Percentiles rank a stretch among this genome's conserved stretches.
These are phyloP conservation scores for Fusarium equiseti DNA, from an alignment of 2,329 filamentous ascomycete species.

Conservation along the genomic window DNA sequence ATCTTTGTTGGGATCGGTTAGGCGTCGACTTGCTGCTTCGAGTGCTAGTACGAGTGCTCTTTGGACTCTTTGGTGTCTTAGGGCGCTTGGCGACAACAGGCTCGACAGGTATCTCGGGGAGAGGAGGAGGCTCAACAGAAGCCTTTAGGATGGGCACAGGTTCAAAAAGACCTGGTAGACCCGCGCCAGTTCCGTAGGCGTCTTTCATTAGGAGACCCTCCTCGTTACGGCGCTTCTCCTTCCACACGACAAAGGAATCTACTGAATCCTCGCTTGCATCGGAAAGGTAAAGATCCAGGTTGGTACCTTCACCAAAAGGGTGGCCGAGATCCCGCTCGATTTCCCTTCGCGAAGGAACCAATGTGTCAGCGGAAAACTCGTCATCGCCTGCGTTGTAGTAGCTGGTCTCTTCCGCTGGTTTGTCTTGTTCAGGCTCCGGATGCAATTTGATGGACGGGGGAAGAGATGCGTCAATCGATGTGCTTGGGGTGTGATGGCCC, in stretches of 20 bases:
- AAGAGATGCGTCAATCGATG: constrained; percentile 56
- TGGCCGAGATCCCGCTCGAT: constrained; percentile 16
- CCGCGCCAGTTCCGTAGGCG: constrained; percentile 41
- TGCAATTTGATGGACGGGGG: constrained; percentile 44
- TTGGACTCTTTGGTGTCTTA: constrained; percentile 32
- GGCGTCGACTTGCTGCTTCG: constrained; percentile 32
- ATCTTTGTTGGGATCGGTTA: neutral
- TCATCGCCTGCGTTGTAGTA: constrained; percentile 34
- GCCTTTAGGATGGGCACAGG: constrained; percentile 25
- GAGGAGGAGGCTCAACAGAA: constrained; percentile 8
- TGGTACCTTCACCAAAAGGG: neutral
- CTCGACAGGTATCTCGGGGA: constrained; percentile 6
- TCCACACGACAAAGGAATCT: constrained; percentile 46
- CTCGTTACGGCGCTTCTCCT: constrained; percentile 30
- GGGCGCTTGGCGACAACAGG: neutral
- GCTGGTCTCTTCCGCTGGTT: neutral
- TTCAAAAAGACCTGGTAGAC: constrained; percentile 49
- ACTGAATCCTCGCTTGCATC: constrained; percentile 48
- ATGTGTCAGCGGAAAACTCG: constrained; percentile 34
- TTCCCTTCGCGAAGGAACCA: constrained; percentile 23
- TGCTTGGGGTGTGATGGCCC: constrained; percentile 60
- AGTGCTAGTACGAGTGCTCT: constrained; percentile 18
- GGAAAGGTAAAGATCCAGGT: constrained; percentile 30
- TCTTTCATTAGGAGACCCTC: constrained; percentile 48
- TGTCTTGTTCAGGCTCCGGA: constrained; percentile 25